Conservation (phyloP, 164 flowering plant genomes). For the Berberis vulgaris region DNA sequence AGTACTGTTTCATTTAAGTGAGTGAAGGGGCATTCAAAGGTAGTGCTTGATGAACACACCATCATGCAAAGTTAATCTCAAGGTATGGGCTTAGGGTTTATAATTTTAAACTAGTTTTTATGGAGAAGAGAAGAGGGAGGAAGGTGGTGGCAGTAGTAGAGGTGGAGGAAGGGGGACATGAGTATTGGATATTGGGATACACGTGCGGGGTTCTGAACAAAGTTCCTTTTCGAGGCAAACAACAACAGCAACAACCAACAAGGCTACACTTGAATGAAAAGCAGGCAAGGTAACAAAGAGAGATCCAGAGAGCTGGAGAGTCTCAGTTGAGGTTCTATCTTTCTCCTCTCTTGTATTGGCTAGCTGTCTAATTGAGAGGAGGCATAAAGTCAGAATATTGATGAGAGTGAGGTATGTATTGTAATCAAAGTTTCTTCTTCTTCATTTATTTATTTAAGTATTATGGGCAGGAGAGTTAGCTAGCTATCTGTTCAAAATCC, state of each 20-base stretch:
- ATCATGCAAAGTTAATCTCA: constrained; percentile 6
- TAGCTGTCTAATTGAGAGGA: not conserved
- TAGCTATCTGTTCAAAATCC: constrained; percentile 3
- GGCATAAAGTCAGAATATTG: not conserved
- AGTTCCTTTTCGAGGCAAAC: constrained; percentile 52
- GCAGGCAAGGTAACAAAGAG: constrained; percentile 13
- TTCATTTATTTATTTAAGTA: not conserved
- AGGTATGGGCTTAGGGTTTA: constrained; percentile 34
- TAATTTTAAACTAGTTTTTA: constrained; percentile 2
- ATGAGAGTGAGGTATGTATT: constrained; percentile 9
- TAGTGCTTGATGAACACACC: not conserved
- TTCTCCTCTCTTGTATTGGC: not conserved
- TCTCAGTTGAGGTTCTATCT: not conserved
- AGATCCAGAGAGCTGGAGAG: not conserved
- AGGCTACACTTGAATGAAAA: constrained; percentile 20
- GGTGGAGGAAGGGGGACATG: constrained; percentile 19
- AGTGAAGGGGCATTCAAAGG: constrained; percentile 2
- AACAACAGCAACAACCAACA: too few species aligned
- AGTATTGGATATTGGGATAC: constrained; percentile 41
- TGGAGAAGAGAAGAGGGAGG: not conserved
- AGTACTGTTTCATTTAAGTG: constrained; percentile 7
- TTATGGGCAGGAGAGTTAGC: constrained; percentile 6
- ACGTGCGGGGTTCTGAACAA: constrained; percentile 65
- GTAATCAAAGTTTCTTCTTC: not conserved
- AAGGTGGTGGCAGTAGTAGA: not conserved